Base-by-base conservation (phyloP, 176 grass and related monocot genomes). In the Coix lacrymajobi region DNA sequence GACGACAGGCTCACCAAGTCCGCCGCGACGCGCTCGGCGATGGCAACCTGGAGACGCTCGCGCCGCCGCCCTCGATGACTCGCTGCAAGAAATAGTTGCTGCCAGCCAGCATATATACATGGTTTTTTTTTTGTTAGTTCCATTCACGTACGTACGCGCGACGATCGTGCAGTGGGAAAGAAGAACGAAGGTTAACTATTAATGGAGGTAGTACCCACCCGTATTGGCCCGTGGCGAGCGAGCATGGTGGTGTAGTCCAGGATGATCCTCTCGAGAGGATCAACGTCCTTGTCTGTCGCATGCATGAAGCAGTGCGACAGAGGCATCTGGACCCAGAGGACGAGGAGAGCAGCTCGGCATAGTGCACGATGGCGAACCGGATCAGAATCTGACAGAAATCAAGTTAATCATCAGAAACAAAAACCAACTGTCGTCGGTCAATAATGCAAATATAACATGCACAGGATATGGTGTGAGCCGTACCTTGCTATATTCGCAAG, bases 11-110 rank as follows among this genome's bases (percentile, higher is more conserved):
- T 3, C 43, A 24, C 56, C 4, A 71, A 71, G 64, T 89, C 56
- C 56, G 4, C 43, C 72, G 84, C 84, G 43, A 89, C 31, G 22
- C 10, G 32, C 16, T 36, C 11, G 19, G 69, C 54, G 15, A 89
- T 28, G 6, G 3, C 3, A 26, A 5, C 83, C 71, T 34, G 69
- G 43, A 76, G 58, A 17, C 1, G 1, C 14, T 15, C 65, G n/a
- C n/a, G 83, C 66, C 11, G 71, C 56, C 78, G 34, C 0, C 1
- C 78, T 77, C 65, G 52, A 89, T 66, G 43, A 13, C 83, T 3
- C 29, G 33, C 71, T 89, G 88, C 44, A 85, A 2, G 78, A 89
- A 81, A 56, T 89, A 89, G 83, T 89, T 89, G 71, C 83, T 89
- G 62, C 36, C n/a, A 1, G 13, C 9, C 2, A 51, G 63, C 17